Percentiles rank a stretch among this genome's conserved stretches.
phyloP scores from a whole-genome alignment of 495 filamentous ascomycete genomes.

The Acidomyces sp. region DNA sequence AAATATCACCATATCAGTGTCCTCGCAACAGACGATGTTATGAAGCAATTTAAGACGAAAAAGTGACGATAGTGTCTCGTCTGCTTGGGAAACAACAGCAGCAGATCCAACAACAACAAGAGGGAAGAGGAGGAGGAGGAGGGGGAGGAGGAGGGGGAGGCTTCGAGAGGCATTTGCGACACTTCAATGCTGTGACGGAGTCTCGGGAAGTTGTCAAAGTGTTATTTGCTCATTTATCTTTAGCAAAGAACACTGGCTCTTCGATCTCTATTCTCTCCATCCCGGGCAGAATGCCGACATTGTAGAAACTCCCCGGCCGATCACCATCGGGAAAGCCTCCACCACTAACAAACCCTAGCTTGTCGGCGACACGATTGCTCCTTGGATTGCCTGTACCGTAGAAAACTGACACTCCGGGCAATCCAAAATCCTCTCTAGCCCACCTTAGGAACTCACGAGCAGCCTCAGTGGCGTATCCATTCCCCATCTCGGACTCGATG shows the following conservation, averaged over 20 bases:
- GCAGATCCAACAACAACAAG: no score
- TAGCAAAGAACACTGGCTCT: neutral
- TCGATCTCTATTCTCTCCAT: neutral
- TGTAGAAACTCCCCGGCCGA: neutral
- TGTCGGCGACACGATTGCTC: constrained; percentile 6
- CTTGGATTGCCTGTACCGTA: neutral
- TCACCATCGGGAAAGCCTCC: neutral
- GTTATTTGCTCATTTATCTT: neutral
- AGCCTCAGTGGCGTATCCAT: constrained; percentile 1
- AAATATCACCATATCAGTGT: constrained; percentile 16
- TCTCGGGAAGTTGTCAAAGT: no score
- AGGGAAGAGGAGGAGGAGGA: no score
- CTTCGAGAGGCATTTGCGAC: no score
- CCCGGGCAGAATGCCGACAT: neutral
- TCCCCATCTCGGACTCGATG: neutral
- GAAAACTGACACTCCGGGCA: neutral
- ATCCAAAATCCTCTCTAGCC: neutral
- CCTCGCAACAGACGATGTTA: neutral
- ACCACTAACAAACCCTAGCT: constrained; percentile 1
- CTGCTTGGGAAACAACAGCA: no score
- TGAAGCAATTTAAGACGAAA: constrained; percentile 3
- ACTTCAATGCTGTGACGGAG: no score
- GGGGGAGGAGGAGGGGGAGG: no score
- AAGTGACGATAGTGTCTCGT: constrained; percentile 8
- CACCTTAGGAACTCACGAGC: neutral